A percentile compares a stretch with the other conserved stretches of the same genome.
phyloP scores from a whole-genome alignment of 192 early-diverging fungal species.

The Coemansia sp. region DNA sequence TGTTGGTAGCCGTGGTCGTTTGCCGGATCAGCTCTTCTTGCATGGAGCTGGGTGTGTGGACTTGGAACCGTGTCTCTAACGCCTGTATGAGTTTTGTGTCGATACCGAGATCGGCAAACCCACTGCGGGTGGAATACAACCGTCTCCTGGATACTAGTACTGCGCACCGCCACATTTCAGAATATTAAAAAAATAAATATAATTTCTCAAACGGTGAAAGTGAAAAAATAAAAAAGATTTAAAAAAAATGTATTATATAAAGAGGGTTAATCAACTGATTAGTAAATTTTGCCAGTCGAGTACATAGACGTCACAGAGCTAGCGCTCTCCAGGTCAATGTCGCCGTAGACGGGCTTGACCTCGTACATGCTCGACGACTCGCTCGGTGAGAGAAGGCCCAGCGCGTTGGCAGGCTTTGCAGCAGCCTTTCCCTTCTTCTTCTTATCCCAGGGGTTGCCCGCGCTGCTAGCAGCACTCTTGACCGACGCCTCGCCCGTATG shows the following conservation, averaged over 20 bases:
- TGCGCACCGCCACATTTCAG: background rate
- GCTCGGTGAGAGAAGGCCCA: constrained; percentile 23
- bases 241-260: background rate
- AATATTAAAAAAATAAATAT: background rate
- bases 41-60: constrained; percentile 11
- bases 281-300: constrained; percentile 37
- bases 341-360: constrained; percentile 37
- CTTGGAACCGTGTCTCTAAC: background rate
- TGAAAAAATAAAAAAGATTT: background rate
- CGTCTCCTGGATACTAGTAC: background rate
- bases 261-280: background rate
- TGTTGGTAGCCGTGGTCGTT: background rate
- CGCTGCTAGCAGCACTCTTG: constrained; percentile 11
- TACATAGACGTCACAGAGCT: constrained; percentile 33
- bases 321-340: constrained; percentile 25
- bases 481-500: constrained; percentile 9
- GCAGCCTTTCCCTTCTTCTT: constrained; percentile 14
- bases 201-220: background rate
- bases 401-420: constrained; percentile 12
- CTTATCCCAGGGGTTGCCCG: constrained; percentile 46
- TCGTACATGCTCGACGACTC: constrained; percentile 35
- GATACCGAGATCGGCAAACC: too few species aligned
- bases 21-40: constrained; percentile 11
- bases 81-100: background rate
- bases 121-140: background rate